Conservation (phyloP, 208 protist species). For the Crithidia thermophila region DNA sequence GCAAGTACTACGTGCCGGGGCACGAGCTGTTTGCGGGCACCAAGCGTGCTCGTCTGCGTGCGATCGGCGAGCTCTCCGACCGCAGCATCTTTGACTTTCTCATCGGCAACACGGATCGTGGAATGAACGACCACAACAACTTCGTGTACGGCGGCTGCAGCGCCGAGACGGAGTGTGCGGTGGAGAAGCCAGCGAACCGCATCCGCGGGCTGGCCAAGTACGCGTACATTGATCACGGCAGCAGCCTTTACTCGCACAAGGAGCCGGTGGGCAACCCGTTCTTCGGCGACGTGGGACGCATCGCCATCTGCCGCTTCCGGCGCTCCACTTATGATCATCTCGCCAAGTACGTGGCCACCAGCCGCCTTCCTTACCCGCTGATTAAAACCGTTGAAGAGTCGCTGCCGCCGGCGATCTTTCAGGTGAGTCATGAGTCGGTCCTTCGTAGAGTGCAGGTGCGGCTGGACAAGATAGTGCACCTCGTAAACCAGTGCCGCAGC, state of each 20-base stretch:
- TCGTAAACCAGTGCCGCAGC: conserved; percentile 57
- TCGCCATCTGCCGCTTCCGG: conserved; percentile 78
- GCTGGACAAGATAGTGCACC: conserved; percentile 61
- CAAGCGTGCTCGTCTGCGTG: conserved; percentile 55
- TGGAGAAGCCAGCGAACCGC: conserved; percentile 33
- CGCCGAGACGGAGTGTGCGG: conserved; percentile 43
- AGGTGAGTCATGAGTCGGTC: conserved; percentile 49
- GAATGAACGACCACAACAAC: conserved; percentile 89
- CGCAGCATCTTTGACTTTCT: conserved; percentile 88
- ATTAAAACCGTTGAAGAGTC: conserved; percentile 35
- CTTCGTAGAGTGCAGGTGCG: conserved; percentile 58
- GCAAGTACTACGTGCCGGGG: conserved; percentile 76
- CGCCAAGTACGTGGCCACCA: conserved; percentile 17
- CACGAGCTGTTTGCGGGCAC: conserved; percentile 51
- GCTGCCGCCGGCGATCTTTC: conserved; percentile 46
- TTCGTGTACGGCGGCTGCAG: conserved; percentile 88
- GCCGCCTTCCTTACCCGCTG: conserved; percentile 31
- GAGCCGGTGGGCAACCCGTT: conserved; percentile 69
- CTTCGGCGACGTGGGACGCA: conserved; percentile 50
- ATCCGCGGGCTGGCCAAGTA: conserved; percentile 75
- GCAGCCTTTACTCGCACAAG: conserved; percentile 82
- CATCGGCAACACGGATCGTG: conserved; percentile 81
- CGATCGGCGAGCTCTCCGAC: conserved; percentile 73
- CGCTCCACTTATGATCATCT: conserved; percentile 56
- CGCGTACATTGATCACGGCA: conserved; percentile 85